A percentile compares a stretch with the other conserved stretches of the same genome.
Conservation (phyloP, 176 grass and related monocot genomes). For the Triticum urartu region DNA sequence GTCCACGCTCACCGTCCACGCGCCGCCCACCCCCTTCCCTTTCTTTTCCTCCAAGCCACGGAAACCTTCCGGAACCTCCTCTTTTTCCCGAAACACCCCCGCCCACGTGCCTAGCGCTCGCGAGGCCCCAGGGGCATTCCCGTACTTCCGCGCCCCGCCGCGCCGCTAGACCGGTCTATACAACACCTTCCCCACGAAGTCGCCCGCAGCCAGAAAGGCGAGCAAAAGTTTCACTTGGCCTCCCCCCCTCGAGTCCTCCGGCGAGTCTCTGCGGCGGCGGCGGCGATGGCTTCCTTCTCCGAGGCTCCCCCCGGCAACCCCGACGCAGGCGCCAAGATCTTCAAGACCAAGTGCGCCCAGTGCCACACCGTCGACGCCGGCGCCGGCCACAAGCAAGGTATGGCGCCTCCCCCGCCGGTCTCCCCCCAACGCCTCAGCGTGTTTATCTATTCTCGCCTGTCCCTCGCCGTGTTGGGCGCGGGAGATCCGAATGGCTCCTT, state of each 20-base stretch:
- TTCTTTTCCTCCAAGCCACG: slow-evolving; percentile 41
- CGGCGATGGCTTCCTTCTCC: slow-evolving; percentile 70
- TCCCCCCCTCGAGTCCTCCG: slow-evolving; percentile 13
- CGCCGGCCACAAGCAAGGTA: slow-evolving; percentile 91
- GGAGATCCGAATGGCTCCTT: background rate
- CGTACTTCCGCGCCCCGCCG: background rate
- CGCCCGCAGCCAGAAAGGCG: slow-evolving; percentile 23
- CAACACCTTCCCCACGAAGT: background rate
- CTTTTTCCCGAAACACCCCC: background rate
- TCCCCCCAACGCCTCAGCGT: background rate
- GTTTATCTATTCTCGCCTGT: background rate
- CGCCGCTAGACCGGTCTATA: background rate
- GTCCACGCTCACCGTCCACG: slow-evolving; percentile 24
- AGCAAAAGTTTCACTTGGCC: slow-evolving; percentile 8
- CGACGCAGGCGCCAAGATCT: slow-evolving; percentile 77
- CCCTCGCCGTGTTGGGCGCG: background rate
- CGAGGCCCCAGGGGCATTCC: background rate
- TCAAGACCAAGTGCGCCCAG: slow-evolving; percentile 94
- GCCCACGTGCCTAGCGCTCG: fast-evolving
- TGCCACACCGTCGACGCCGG: slow-evolving; percentile 89
- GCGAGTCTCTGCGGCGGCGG: background rate
- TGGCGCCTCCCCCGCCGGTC: background rate
- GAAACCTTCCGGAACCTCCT: slow-evolving; percentile 36
- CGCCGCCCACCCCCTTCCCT: background rate
- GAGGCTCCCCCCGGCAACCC: slow-evolving; percentile 75